Conservation (phyloP, 192 early-diverging fungal species). For the Rhizophagus sp. region DNA sequence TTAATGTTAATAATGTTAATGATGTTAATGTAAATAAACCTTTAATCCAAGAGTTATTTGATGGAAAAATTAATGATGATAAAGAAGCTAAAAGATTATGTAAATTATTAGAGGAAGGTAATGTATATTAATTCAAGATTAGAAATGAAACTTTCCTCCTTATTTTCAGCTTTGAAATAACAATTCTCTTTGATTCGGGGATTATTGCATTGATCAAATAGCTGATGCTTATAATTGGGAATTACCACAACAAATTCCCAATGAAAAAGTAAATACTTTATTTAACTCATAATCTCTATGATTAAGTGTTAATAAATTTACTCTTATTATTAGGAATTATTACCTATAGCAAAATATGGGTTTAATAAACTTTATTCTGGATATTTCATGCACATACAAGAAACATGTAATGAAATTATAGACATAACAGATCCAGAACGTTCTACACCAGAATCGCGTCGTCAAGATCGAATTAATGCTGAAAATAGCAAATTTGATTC, state of each 20-base stretch:
- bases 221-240: constrained; percentile 87
- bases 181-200: background rate
- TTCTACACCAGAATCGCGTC: constrained; percentile 52
- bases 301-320: background rate
- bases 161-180: background rate
- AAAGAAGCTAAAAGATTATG: background rate
- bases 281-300: background rate
- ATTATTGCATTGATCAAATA: background rate
- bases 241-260: constrained; percentile 67
- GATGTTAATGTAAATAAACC: background rate
- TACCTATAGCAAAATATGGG: constrained; percentile 68
- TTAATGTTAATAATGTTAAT: too few relatives aligned
- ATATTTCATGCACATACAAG: constrained; percentile 70
- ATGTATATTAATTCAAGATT: background rate
- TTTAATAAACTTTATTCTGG: constrained; percentile 88
- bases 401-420: constrained; percentile 72
- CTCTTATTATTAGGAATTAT: constrained; percentile 16
- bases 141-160: background rate
- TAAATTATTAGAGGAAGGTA: background rate
- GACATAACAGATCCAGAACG: constrained; percentile 62
- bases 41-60: background rate
- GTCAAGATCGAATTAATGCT: constrained; percentile 57
- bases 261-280: constrained; percentile 38
- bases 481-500: constrained; percentile 91
- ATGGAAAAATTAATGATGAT: background rate